Conservation (phyloP, 1,284 basidiomycete genomes). For the Leccinum subrobustum region DNA sequence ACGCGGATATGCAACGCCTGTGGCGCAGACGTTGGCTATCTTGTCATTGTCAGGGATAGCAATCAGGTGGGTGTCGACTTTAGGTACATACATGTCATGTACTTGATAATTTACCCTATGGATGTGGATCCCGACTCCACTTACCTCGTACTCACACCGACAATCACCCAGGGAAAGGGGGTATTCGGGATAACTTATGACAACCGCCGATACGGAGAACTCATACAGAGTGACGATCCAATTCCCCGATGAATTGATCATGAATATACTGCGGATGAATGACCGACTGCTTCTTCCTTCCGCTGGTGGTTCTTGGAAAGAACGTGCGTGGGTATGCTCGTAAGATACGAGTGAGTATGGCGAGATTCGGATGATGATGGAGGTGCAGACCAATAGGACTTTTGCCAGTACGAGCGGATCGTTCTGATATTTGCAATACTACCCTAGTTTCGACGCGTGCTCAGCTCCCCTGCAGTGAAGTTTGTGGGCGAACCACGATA, state of each 20-base stretch:
- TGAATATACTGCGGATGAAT: not conserved
- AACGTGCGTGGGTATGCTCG: not conserved
- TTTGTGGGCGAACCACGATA: slow-evolving; percentile 5
- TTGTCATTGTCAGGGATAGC: slow-evolving; percentile 1
- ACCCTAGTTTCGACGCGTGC: not conserved
- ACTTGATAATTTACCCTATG: slow-evolving; percentile 3
- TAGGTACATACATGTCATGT: slow-evolving; percentile 6
- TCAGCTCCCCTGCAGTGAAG: not conserved
- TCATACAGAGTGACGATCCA: slow-evolving; percentile 1
- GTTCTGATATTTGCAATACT: slow-evolving; percentile 8
- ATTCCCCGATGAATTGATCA: slow-evolving; percentile 1
- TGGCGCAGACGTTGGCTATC: slow-evolving; percentile 8
- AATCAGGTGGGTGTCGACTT: slow-evolving; percentile 8
- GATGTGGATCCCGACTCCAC: slow-evolving; percentile 3
- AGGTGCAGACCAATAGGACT: slow-evolving; percentile 11
- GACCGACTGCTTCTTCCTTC: not conserved
- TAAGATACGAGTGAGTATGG: slow-evolving; percentile 1
- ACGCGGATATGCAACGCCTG: slow-evolving; percentile 11
- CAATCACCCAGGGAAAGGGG: not conserved
- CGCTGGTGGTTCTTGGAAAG: not conserved
- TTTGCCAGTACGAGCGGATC: slow-evolving; percentile 10
- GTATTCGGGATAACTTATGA: not conserved
- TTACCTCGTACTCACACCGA: slow-evolving; percentile 2
- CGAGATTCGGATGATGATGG: slow-evolving; percentile 6
- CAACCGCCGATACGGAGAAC: not conserved